These are phyloP conservation scores for Areca catechu DNA, from an alignment of 176 grass and related monocot genomes.

Conservation along the genomic window DNA sequence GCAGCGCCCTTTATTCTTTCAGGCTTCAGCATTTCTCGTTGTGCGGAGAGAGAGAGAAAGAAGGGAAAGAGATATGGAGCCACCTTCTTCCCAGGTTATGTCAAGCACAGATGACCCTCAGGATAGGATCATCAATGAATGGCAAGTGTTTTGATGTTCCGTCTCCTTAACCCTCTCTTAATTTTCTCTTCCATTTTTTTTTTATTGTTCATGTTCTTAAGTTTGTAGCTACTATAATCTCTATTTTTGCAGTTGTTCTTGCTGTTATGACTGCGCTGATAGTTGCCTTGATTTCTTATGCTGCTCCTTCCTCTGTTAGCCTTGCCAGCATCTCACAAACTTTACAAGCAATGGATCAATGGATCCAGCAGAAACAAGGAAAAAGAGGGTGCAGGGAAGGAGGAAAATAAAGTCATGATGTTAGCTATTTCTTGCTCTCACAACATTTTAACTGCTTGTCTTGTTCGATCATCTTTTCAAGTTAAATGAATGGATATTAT, in stretches of 20 bases:
- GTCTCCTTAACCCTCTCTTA: not conserved
- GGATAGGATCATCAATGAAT: constrained; percentile 7
- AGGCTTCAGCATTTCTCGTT: too few species aligned
- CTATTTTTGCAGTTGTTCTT: constrained; percentile 1
- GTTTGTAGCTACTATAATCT: too few species aligned
- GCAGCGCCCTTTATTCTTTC: too few species aligned
- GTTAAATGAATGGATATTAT: too few species aligned
- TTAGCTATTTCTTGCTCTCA: too few species aligned
- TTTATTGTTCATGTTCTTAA: not conserved
- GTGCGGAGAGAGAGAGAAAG: too few species aligned
- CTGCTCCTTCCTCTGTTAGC: constrained; percentile 4
- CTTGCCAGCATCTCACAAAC: not conserved
- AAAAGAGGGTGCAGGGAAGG: too few species aligned
- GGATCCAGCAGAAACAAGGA: too few species aligned
- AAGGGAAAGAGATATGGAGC: constrained; percentile 1
- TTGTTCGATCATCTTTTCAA: too few species aligned
- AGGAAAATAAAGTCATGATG: too few species aligned
- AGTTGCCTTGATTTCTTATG: not conserved
- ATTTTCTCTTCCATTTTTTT: not conserved
- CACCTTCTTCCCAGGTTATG: constrained; percentile 14
- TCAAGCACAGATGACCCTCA: not conserved
- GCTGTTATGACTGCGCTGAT: not conserved
- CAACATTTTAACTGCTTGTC: too few species aligned
- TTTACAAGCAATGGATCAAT: too few species aligned
- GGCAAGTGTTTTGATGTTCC: not conserved